These are phyloP conservation scores for Cornus kousa DNA, from an alignment of 148 eudicot genomes.

Conservation along the genomic window DNA sequence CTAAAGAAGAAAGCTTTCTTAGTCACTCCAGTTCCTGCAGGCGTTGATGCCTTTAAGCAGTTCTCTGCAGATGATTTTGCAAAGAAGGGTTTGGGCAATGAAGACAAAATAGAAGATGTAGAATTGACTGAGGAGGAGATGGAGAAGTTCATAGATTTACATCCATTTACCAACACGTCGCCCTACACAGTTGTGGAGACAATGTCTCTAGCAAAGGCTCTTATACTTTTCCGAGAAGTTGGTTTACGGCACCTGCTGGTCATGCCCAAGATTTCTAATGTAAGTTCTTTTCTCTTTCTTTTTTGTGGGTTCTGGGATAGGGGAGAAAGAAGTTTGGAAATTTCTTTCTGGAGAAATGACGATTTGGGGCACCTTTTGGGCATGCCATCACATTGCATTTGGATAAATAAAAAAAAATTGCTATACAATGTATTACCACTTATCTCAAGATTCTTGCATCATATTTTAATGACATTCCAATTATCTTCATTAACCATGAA, in stretches of 20 bases:
- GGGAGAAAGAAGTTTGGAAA: not conserved
- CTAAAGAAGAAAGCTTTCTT: conserved; percentile 69
- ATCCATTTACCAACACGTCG: conserved; percentile 77
- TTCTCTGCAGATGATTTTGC: conserved; percentile 75
- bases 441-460: not conserved
- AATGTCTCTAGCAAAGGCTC: conserved; percentile 94
- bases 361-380: not conserved
- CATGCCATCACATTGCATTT: not conserved
- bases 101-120: conserved; percentile 59
- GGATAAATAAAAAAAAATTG: not conserved
- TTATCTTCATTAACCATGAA: not conserved
- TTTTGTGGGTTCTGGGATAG: too few species aligned
- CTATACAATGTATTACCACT: not conserved
- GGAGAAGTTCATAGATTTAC: conserved; percentile 92
- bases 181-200: conserved; percentile 90
- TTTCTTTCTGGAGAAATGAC: not conserved
- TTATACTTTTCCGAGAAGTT: conserved; percentile 79
- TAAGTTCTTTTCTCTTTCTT: conserved; percentile 28
- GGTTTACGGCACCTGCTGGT: conserved; percentile 92
- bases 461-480: not conserved
- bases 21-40: conserved; percentile 35
- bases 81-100: conserved; percentile 61
- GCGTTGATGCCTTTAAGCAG: conserved; percentile 39
- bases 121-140: conserved; percentile 69
- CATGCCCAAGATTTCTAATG: conserved; percentile 61